These are phyloP conservation scores for Amphichorda felina DNA, from an alignment of 2,329 filamentous ascomycete species.

Conservation along the genomic window DNA sequence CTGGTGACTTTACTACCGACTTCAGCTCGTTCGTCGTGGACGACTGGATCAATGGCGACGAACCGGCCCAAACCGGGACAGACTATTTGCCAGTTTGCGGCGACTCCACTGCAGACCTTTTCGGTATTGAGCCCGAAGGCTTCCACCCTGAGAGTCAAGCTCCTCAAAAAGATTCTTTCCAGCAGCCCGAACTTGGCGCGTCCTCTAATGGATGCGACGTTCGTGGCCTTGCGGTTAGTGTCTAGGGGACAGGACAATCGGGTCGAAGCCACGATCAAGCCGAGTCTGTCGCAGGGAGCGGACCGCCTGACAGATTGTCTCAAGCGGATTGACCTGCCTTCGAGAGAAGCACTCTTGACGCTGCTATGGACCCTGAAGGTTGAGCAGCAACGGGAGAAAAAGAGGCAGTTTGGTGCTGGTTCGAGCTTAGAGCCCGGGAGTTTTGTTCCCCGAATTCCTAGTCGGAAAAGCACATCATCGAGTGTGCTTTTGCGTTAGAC, in stretches of 20 bases:
- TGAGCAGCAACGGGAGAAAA: slow-evolving; percentile 23
- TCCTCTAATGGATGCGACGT: slow-evolving; percentile 63
- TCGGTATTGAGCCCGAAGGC: slow-evolving; percentile 31
- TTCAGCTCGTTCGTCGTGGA: slow-evolving; percentile 35
- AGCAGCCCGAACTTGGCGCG: slow-evolving; percentile 64
- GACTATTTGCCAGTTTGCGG: slow-evolving; percentile 34
- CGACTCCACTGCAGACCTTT: slow-evolving; percentile 39
- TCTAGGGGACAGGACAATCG: slow-evolving; percentile 42
- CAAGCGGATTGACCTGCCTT: slow-evolving; percentile 26
- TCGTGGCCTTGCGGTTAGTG: slow-evolving; percentile 60
- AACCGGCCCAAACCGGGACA: slow-evolving; percentile 31
- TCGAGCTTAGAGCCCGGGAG: slow-evolving; percentile 8
- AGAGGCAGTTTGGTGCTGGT: not conserved
- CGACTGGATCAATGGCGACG: slow-evolving; percentile 44
- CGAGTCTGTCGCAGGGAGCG: slow-evolving; percentile 10
- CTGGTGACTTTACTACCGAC: slow-evolving; percentile 43
- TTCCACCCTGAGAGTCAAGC: slow-evolving; percentile 47
- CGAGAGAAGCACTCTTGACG: slow-evolving; percentile 34
- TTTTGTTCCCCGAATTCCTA: slow-evolving; percentile 6
- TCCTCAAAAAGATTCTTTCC: slow-evolving; percentile 55
- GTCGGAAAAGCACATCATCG: not conserved
- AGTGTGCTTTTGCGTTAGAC: too few species aligned
- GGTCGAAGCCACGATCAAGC: slow-evolving; percentile 24
- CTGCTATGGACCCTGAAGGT: slow-evolving; percentile 32
- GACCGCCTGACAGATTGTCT: slow-evolving; percentile 22